Conservation (phyloP, 176 grass and related monocot species). For the Ampelocalamus luodianensis region DNA sequence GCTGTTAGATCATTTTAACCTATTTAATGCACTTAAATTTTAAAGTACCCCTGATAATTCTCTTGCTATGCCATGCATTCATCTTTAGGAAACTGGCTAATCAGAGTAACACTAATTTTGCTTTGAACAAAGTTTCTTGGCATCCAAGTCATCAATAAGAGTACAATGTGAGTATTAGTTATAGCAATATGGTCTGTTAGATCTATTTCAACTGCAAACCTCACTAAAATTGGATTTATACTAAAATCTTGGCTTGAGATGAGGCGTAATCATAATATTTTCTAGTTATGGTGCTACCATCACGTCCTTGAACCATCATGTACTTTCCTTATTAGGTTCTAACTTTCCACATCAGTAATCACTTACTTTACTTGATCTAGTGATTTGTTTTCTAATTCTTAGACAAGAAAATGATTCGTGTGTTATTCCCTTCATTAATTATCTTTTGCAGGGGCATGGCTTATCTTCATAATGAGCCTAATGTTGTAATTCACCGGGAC, state of each 20-base stretch:
- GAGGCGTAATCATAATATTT: not conserved
- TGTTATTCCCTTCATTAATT: constrained; percentile 35
- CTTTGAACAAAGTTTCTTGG: constrained; percentile 1
- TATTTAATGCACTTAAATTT: not conserved
- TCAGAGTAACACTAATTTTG: not conserved
- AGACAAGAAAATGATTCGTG: not conserved
- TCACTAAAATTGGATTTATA: constrained; percentile 1
- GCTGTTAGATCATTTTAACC: not conserved
- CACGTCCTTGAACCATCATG: constrained; percentile 7
- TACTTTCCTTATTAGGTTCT: not conserved
- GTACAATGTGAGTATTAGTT: not conserved
- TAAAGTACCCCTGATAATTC: not conserved
- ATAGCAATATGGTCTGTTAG: not conserved
- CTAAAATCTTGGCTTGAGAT: not conserved
- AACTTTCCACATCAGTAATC: not conserved
- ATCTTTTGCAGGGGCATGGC: constrained; percentile 84
- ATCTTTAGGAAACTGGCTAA: constrained; percentile 9
- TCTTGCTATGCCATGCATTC: not conserved
- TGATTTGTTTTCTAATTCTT: constrained; percentile 12
- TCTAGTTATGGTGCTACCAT: not conserved
- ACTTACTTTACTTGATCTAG: constrained; percentile 16
- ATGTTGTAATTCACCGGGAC: constrained; percentile 96
- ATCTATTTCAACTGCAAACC: constrained; percentile 17
- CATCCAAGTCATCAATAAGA: constrained; percentile 14
- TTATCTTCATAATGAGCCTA: constrained; percentile 98